A percentile compares a stretch with the other conserved stretches of the same genome.
Conservation (phyloP, 306 rosid species). For the Castanea crenata region DNA sequence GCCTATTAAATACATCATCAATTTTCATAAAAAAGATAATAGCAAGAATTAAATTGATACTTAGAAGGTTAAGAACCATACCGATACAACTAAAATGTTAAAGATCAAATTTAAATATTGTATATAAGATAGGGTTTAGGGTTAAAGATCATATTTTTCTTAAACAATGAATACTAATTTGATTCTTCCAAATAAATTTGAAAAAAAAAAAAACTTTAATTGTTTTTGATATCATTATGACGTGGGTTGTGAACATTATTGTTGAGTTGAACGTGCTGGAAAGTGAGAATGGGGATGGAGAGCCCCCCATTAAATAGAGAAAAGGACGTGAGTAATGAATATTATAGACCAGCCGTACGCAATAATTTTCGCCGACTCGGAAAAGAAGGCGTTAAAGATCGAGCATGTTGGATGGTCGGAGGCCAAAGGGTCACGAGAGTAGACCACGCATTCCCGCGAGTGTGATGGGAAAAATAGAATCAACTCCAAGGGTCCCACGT, state of each 20-base stretch:
- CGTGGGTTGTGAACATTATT: too few relatives aligned
- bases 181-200: too few relatives aligned
- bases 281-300: neutral
- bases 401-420: slow-evolving; percentile 39
- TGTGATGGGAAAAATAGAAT: too few relatives aligned
- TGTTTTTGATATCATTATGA: too few relatives aligned
- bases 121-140: too few relatives aligned
- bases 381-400: slow-evolving; percentile 17
- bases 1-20: rapidly evolving
- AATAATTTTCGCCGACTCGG: slow-evolving; percentile 9
- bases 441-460: neutral
- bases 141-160: too few relatives aligned
- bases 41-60: rapidly evolving
- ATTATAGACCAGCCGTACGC: slow-evolving; percentile 1
- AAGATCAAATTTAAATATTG: too few relatives aligned
- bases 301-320: neutral
- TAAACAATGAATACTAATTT: too few relatives aligned
- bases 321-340: neutral
- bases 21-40: too few relatives aligned
- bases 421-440: slow-evolving; percentile 25
- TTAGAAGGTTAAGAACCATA: rapidly evolving
- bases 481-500: neutral
- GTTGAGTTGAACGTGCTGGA: neutral
- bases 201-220: too few relatives aligned
- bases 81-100: rapidly evolving